Base-by-base conservation (phyloP, 2,329 filamentous ascomycete species). In the Ilyonectria robusta region DNA sequence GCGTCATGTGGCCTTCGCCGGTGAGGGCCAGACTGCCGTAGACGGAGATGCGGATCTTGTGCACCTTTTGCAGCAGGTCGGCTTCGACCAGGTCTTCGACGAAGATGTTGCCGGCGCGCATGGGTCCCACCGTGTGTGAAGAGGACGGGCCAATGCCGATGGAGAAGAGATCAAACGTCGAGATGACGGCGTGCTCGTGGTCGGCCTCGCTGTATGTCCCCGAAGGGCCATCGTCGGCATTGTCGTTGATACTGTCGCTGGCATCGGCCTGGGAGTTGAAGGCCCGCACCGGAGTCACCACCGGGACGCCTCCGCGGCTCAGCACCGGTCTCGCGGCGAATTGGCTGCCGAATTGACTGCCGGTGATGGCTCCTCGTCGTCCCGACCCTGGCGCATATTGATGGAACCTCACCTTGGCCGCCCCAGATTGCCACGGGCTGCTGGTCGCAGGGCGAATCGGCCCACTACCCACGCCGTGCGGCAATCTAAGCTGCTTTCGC, bases 51-150 rank as follows among this genome's bases (percentile, higher is more conserved):
- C 82, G 83, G 58, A 86, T 85, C 70, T 80, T 83, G 72, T 84
- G 75, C 56, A 86, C 84, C 64, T 81, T 81, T 17, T 81, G 78
- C 56, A 86, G 75, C 3, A 86, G 73, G 19, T 79, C 80, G 21
- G 84, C 84, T 62, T 86, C 84, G 50, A 80, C 78, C 10, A 86
- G 75, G 62, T 86, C 84, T 17, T 82, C 78, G 23, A 86, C 81
- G 67, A 86, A 86, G 70, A 86, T 86, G 71, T 85, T 85, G 37
- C 84, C 84, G 7, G 84, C 84, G 19, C 84, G 83, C 84, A 86
- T 86, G 19, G 84, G 84, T 1, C 84, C 84, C 26, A 86, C 84
- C 0, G 84, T 86, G 74, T 86, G 84, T 11, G 84, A 86, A 2
- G 84, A 86, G 0, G 84, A 86, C 11, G 84, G 84, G 0, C 84